These are phyloP conservation scores for Dictyostelium firmibasis DNA, from an alignment of 78 protist species.

Conservation along the genomic window DNA sequence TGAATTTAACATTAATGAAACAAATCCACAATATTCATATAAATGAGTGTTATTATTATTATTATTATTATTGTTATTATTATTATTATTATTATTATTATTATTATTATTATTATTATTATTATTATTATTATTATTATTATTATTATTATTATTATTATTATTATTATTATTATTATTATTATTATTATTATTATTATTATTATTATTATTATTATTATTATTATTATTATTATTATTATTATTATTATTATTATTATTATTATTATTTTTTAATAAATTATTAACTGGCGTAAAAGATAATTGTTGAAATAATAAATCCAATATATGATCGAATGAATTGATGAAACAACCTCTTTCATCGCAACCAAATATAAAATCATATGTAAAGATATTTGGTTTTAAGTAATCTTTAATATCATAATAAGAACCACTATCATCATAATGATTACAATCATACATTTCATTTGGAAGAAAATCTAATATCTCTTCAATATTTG, in stretches of 20 bases:
- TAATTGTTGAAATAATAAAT: neutral
- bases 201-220: no score
- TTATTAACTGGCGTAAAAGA: neutral
- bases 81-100: neutral
- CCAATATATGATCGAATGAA: neutral
- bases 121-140: neutral
- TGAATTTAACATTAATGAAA: neutral
- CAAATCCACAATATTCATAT: neutral
- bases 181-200: no score
- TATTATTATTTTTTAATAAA: neutral
- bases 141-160: no score
- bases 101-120: neutral
- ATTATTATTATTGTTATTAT: neutral
- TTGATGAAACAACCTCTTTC: neutral
- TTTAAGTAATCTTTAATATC: neutral
- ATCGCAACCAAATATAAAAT: neutral
- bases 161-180: no score
- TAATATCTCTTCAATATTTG: neutral
- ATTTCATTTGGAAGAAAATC: neutral
- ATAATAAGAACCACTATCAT: neutral
- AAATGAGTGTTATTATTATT: neutral
- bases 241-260: no score
- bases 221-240: no score
- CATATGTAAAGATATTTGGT: neutral
- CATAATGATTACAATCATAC: neutral